Base-by-base conservation (phyloP, 768 basidiomycete genomes). In the Boletus rubescentipes region DNA sequence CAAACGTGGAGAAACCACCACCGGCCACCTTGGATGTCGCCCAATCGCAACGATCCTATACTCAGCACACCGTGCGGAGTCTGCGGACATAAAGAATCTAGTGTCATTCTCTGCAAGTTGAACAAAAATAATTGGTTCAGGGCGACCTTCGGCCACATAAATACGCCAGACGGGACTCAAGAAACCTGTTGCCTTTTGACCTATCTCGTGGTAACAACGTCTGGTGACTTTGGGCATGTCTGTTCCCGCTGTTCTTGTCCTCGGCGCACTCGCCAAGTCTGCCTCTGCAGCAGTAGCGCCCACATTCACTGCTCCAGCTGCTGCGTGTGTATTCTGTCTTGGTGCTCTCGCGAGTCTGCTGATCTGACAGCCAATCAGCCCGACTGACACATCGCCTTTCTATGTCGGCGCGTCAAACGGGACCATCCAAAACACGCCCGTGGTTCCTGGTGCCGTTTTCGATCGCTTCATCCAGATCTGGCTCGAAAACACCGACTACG, bases 401-500 rank as follows among this genome's bases (percentile, higher is more conserved):
- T 80, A 80, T 60, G 63, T 70, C 29, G 78, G 78, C 15, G 32
- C 57, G 26, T 72, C 64, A 46, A 80, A 81, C 54, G 62, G 63
- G 53, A 77, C 79, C 12, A 70, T 81, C 41, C 54, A 70, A 21
- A 75, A 76, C 54, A n/a, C 61, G 0, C 62, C 70, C 9, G 20
- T 67, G 35, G 77, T 80, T 5, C 35, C 67, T 0, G 80, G 80
- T 34, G 68, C 70, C 46, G 69, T 67, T 15, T 81, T 79, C 53
- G 72, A 79, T 51, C 70, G 79, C 4, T 74, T 82, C 69, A 74
- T 77, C 52, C 63, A 77, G 60, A 81, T 85, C 52, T 85, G 80
- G 80, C 70, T 87, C 32, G 84, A 85, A 63, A 86, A 85, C 65
- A 83, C 80, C 10, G 77, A 85, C 59, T 86, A 16, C 11, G 5